Base-by-base conservation (phyloP, 441 rosid genomes). In the Adansonia madagascariensis region DNA sequence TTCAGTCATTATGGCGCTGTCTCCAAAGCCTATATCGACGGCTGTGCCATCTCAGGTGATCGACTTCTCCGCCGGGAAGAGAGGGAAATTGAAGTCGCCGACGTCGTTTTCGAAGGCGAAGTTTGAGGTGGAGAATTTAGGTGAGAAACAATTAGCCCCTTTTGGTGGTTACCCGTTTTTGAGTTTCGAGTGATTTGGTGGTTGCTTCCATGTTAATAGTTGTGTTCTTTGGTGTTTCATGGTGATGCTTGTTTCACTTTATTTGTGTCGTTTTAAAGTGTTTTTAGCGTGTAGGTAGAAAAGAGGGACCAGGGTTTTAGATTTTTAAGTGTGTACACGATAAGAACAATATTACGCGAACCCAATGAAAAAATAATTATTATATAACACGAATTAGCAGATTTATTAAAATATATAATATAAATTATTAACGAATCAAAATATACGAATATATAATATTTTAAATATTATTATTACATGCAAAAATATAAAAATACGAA, bases 51-150 rank as follows among this genome's bases (percentile, higher is more conserved):
- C 95, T 22, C 84, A 92, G 74, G 93, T 95, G 81, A 95, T 95
- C 71, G 98, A 95, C 82, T 95, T 95, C 86, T 92, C 99, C 8
- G 81, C 83, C 27, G 97, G 79, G 81, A 96, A 94, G 84, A 90
- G 80, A 27, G 79, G 85, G 81, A 96, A 92, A 82, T 76, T 91
- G 83, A 91, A 88, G 86, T 91, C 94, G 20, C 83, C 88, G 3
- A 82, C 82, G 64, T 87, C 89, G 3, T 80, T 89, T 76, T 86
- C 86, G 88, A 94, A 90, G 85, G 70, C 91, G 22, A 91, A 92
- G 85, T 86, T 79, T 20, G 93, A 89, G 83, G 72, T 84, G 74
- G 95, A 91, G 82, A 89, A 82, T 78, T 79, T 89, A 77, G 98
- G 99, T 91, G 85, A 82, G 43, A 7, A 63, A 20, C 18, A 8